Evolutionary conservation across 495 filamentous ascomycete species (phyloP), one percentile per base, ranked within the genome.

Genomic region (Evernia prunastri): DNA sequence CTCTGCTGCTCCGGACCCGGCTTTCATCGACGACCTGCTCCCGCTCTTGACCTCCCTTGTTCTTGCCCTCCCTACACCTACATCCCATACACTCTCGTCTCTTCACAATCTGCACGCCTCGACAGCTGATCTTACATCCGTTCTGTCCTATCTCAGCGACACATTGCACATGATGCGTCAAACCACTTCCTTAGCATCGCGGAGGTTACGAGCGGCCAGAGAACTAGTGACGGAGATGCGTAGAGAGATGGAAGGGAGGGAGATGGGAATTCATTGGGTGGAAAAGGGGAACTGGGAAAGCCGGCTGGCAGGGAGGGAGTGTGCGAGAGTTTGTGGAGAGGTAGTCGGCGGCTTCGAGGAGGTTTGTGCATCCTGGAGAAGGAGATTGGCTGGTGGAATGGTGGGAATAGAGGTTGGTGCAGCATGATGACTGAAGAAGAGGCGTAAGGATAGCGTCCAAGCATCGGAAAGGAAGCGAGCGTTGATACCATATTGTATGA

Each of bases 111-210:
- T 92, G 13, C 85, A 87, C 69, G 70, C 80, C n/a, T 77, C 86
- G 36, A 96, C 91, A 0, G 75, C 86, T 31, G 90, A 94, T 49
- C 82, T 97, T 20, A 84, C 90, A 37, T 81, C 86, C 60, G 87
- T 90, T 3, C 86, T 98, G 53, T 89, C 89, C 64, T 85, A 89
- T 67, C 81, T 98, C 10, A 88, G 88, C n/a, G 94, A 98, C 72
- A 91, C 89, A 0, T 80, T 97, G 27, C 92, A 97, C 74, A 96
- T 97, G 86, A 88, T 85, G n/a, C 84, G 90, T 5, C 94, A 98
- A 72, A 86, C 89, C 0, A 92, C 89, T 2, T 86, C 85, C 2
- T 86, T 86, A 0, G 94, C 94, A 15, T 85, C 87, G 6, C 81
- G 94, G 37, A 78, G 88, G 37, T 77, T 97, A 37, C 82, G 87